Base-by-base conservation (phyloP, 176 grass and related monocot genomes). In the Eragrostis nindensis region DNA sequence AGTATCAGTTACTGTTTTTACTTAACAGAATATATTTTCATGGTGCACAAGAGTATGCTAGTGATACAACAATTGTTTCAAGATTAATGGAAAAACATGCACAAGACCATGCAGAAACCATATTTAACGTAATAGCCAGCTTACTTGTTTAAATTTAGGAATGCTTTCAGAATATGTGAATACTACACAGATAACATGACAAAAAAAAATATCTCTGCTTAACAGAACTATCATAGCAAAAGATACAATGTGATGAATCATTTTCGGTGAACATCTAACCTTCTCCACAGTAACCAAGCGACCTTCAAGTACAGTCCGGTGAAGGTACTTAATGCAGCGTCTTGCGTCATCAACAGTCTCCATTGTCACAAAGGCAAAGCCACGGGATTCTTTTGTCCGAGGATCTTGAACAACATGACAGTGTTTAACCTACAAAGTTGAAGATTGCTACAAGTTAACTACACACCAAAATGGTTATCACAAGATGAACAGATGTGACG, bases 281-380 rank as follows among this genome's bases (percentile, higher is more conserved):
- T 96, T 99, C 79, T 93, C 80, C 36, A 99, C 91, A 68, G 84
- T 93, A 76, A 99, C 86, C 53, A 94, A 80, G 67, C 92, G 92
- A 40, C 97, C 97, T 87, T 93, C 93, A 80, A 99, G 83, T 24
- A 96, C 97, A 82, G 89, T 91, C 73, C 80, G 92, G 54, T 96
- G 85, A 36, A 99, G 78, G 67, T 99, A 90, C 70, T 96, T 96
- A 67, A 96, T 83, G 77, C 89, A 93, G 68, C 91, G 85, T 36
- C 86, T 86, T 48, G 97, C 97, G 40, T 88, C 97, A 13, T 96
- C 97, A 63, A 86, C 82, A 38, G 86, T 86, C 52, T 89, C 92
- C 97, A 99, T 99, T 25, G 86, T 92, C 21, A 99, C 97, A 53
- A 99, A 99, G 7, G 88, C 97, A 88, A 99, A 99, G 9, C 97